Evolutionary conservation across 352 stramenopile genomes (phyloP), one percentile per base, ranked within the genome.

Genomic region (Peronosclerospora sorghi): DNA sequence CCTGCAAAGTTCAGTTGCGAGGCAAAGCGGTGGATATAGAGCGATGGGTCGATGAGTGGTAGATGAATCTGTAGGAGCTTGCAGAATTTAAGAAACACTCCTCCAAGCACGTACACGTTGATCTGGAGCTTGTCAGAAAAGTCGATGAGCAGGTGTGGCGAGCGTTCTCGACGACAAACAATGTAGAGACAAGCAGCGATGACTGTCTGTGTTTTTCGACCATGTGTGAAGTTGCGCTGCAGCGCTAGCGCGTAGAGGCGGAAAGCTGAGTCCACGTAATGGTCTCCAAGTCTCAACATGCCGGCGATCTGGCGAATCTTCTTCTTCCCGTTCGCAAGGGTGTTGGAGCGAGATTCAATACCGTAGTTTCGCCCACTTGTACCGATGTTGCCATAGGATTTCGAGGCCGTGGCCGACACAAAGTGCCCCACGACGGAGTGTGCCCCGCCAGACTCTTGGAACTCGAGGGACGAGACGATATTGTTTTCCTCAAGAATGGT

Each of bases 171-270:
- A 20, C 96, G 75, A 67, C 96, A 99, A 0, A 98, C 93, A 42
- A 98, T 98, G 63, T 99, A 99, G 29, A 99, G 75, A 65, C 96
- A 99, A 9, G 96, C 91, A 4, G 95, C 95, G 19, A 98, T 95
- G 2, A 99, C 95, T 47, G 97, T 95, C 43, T 94, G 80, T n/a
- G 92, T 93, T 53, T 91, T 90, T 35, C 94, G 67, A 19, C 94
- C 95, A 45, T 98, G 91, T 14, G 95, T 96, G 62, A 99, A 99
- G 67, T 98, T 98, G 56, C 86, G 83, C 47, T 96, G 83, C 32
- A 98, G 76, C 13, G 96, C 96, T 36, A 98, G 77, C 5, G 84
- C 86, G 56, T 97, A 99, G 1, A 98, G 62, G 2, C 95, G 77
- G 68, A 97, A 95, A 8, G 96, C 95, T 21, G 83, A 92, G 72